A percentile compares a stretch with the other conserved stretches of the same genome.
Conservation (phyloP, 2,329 filamentous ascomycete genomes). For the Alternaria panax region DNA sequence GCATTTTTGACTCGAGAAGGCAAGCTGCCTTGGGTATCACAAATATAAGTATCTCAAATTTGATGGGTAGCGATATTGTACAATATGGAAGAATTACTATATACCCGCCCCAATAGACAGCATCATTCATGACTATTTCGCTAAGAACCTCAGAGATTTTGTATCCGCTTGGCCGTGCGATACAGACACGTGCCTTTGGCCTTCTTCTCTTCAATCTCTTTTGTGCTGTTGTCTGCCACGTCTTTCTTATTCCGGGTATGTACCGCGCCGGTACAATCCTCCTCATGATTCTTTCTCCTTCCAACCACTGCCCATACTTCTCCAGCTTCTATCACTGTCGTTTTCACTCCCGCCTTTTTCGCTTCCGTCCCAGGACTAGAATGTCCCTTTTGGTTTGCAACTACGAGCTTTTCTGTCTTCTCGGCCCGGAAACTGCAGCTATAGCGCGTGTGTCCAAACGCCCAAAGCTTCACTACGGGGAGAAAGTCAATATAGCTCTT, state of each 20-base stretch:
- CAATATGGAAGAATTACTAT: not conserved
- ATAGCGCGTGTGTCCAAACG: constrained; percentile 58
- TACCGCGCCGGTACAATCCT: not conserved
- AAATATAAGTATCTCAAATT: no score
- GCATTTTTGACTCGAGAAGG: no score
- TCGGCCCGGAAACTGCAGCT: constrained; percentile 53
- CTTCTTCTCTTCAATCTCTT: not conserved
- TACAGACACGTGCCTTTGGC: not conserved
- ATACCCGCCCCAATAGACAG: not conserved
- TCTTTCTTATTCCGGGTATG: not conserved
- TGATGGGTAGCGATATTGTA: not conserved
- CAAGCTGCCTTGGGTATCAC: no score
- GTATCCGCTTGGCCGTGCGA: not conserved
- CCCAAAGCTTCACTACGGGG: constrained; percentile 53
- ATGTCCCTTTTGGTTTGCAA: constrained; percentile 54
- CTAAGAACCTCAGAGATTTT: not conserved
- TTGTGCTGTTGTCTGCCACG: not conserved
- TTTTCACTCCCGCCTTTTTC: not conserved
- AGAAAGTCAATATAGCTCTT: constrained; percentile 48
- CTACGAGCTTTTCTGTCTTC: constrained; percentile 38
- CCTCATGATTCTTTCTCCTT: not conserved
- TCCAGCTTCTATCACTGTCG: not conserved
- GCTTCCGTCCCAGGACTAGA: constrained; percentile 13
- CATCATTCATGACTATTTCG: not conserved
- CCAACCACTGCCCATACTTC: constrained; percentile 3